phyloP scores from a whole-genome alignment of 495 filamentous ascomycete species.

The Penicillium coffeae region DNA sequence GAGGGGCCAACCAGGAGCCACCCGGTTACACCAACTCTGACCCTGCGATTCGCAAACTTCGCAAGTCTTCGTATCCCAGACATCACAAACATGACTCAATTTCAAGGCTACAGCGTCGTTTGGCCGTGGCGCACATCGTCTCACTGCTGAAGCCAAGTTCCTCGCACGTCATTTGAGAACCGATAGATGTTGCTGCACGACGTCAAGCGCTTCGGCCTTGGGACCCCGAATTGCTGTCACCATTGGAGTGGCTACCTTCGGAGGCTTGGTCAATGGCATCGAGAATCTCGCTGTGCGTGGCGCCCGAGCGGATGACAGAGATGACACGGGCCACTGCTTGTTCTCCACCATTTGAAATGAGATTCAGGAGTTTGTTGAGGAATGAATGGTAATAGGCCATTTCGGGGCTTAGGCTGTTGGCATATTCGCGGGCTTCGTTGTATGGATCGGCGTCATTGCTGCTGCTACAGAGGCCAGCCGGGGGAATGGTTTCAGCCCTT shows the following conservation, averaged over 20 bases:
- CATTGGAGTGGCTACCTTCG: neutral
- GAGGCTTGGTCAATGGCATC: constrained; percentile 16
- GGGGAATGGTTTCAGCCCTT: neutral
- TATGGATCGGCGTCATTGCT: neutral
- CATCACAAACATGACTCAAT: too few relatives aligned
- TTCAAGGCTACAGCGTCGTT: too few relatives aligned
- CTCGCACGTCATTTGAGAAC: neutral
- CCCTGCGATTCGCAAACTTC: too few relatives aligned
- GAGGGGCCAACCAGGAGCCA: too few relatives aligned
- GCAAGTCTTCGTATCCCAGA: too few relatives aligned
- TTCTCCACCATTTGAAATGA: constrained; percentile 25
- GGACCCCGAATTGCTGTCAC: neutral
- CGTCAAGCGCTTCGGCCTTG: neutral
- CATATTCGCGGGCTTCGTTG: neutral
- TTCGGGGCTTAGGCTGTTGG: constrained; percentile 1
- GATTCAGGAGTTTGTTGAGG: constrained; percentile 25
- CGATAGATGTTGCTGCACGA: neutral
- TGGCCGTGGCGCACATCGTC: too few relatives aligned
- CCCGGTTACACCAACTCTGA: too few relatives aligned
- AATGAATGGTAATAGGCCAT: constrained; percentile 26
- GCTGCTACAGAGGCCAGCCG: neutral
- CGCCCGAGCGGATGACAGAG: constrained; percentile 31
- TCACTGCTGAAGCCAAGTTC: too few relatives aligned
- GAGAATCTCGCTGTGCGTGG: constrained; percentile 30
- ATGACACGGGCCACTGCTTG: constrained; percentile 24